Base-by-base conservation (phyloP, 192 early-diverging fungal genomes). In the Nowakowskiella sp. region DNA sequence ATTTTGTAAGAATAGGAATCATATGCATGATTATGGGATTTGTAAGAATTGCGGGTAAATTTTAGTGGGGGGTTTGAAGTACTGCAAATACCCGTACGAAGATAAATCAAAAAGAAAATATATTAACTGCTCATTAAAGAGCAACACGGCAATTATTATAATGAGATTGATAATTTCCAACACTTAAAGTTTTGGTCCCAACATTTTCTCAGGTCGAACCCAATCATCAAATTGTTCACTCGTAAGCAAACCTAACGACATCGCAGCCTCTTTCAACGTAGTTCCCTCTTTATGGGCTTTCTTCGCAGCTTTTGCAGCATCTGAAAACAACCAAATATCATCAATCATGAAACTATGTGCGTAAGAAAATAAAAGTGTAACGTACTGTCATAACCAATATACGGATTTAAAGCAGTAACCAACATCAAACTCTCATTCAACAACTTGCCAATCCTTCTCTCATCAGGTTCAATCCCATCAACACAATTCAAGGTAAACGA, bases 401-500 rank as follows among this genome's bases (percentile, higher is more conserved):
- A 76, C 28, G 91, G 91, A 81, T 99, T 99, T 33, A 99, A 77
- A 16, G 96, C 94, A 49, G 96, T 99, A 44, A 99, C 96, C 58
- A 99, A 82, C 96, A 97, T 96, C 48, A 97, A 74, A 31, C 84
- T 89, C 72, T 95, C 87, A 49, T 96, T 80, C 72, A 96, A 82
- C 61, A 94, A 79, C 44, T 67, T 66, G 33, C 79, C 74, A 72
- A 98, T 96, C 60, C 85, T 83, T 60, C 87, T 76, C 76, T 92
- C 85, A 79, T 97, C 94, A 32, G 95, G 85, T 58, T 85, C 58
- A 66, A 98, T 98, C 43, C 94, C 96, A 24, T 74, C 85, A 47
- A 97, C 90, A 67, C 96, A 99, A 80, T 95, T 91, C 49, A 88
- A 78, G 42, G 85, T 90, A 83, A 99, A 97, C n/a, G 93, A 96